Evolutionary conservation across 2,329 filamentous ascomycete genomes (phyloP).

Genomic region (Amesomyces nigricolor): DNA sequence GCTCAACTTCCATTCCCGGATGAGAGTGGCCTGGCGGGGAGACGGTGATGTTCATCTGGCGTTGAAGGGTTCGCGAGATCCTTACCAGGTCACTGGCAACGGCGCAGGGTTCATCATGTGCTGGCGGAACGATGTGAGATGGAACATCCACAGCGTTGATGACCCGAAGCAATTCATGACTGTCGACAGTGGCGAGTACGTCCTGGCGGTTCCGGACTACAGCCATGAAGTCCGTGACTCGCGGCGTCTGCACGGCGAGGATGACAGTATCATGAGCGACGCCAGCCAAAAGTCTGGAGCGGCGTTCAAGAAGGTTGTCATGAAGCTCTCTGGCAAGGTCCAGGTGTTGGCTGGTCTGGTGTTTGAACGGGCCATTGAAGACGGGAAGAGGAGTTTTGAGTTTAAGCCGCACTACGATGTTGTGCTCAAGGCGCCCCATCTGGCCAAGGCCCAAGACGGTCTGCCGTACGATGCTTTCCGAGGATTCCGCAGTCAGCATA

Average conservation of each 20-base stretch:
- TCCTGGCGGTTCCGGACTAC: slow-evolving; percentile 90
- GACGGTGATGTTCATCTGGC: slow-evolving; percentile 93
- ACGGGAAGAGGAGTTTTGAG: slow-evolving; percentile 70
- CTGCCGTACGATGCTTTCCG: slow-evolving; percentile 82
- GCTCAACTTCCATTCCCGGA: slow-evolving; percentile 85
- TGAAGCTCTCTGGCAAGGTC: slow-evolving; percentile 97
- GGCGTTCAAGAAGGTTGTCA: slow-evolving; percentile 95
- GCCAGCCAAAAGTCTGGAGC: slow-evolving; percentile 66
- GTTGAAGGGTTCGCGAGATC: slow-evolving; percentile 86
- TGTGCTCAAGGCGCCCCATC: slow-evolving; percentile 72
- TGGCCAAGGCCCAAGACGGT: slow-evolving; percentile 54
- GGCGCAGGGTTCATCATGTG: slow-evolving; percentile 97
- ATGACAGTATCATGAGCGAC: slow-evolving; percentile 55
- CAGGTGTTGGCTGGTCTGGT: slow-evolving; percentile 87
- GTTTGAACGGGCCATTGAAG: slow-evolving; percentile 76
- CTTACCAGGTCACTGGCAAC: slow-evolving; percentile 86
- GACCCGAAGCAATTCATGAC: slow-evolving; percentile 93
- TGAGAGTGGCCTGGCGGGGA: slow-evolving; percentile 86
- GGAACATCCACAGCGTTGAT: slow-evolving; percentile 76
- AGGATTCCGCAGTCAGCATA: slow-evolving; percentile 94
- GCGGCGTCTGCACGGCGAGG: slow-evolving; percentile 43
- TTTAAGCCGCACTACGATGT: slow-evolving; percentile 93
- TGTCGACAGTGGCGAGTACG: slow-evolving; percentile 90
- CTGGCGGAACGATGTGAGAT: slow-evolving; percentile 90
- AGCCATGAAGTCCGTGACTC: slow-evolving; percentile 76